Conservation (phyloP, 805 yeast species). For the Yarrowia sp. region DNA sequence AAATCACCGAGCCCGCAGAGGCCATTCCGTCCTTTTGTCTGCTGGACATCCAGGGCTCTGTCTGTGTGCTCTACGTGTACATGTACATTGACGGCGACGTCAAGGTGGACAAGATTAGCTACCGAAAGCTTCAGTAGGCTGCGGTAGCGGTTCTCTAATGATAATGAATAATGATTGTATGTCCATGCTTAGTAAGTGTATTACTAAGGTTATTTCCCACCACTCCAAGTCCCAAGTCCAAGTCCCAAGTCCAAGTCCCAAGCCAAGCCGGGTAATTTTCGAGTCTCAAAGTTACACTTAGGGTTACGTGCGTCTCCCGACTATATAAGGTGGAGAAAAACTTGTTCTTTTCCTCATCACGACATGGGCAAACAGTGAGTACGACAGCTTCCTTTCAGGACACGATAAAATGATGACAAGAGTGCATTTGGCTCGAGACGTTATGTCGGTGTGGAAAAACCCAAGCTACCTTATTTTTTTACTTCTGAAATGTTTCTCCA, state of each 20-base stretch:
- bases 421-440: conserved; percentile 99
- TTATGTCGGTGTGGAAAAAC: conserved; percentile 95
- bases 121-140: conserved; percentile 41
- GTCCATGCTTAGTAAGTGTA: not conserved
- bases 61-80: conserved; percentile 80
- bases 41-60: conserved; percentile 75
- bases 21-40: conserved; percentile 85
- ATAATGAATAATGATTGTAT: conserved; percentile 23
- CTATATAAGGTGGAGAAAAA: not conserved
- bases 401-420: conserved; percentile 69
- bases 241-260: too few species aligned
- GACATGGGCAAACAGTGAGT: conserved; percentile 28
- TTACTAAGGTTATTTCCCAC: too few species aligned
- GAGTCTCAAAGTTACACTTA: conserved; percentile 19
- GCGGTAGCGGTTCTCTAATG: not conserved
- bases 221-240: too few species aligned
- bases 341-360: conserved; percentile 17
- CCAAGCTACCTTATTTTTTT: conserved; percentile 85
- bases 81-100: conserved; percentile 77
- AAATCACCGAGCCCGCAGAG: conserved; percentile 27
- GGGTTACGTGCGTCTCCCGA: not conserved
- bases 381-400: conserved; percentile 27
- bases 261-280: not conserved
- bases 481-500: conserved; percentile 39
- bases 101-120: conserved; percentile 82